Evolutionary conservation across 495 filamentous ascomycete genomes (phyloP).

Genomic region (Elaphomyces granulatus): DNA sequence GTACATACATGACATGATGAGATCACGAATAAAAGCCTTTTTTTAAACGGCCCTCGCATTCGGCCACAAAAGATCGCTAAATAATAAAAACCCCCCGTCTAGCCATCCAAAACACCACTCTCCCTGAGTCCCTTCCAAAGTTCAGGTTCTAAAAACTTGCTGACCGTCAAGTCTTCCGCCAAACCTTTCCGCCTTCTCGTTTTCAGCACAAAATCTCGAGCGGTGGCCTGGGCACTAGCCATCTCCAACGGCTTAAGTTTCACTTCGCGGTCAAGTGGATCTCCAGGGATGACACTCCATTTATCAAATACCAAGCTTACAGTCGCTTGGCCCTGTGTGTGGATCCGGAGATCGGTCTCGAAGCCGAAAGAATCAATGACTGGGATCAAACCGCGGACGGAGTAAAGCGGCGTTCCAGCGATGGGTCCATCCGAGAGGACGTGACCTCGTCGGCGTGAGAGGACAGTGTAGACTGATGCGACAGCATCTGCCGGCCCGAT

Average conservation of each 20-base stretch:
- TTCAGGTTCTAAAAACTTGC: conserved; percentile 91
- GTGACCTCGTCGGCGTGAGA: conserved; percentile 78
- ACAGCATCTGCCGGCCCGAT: conserved; percentile 86
- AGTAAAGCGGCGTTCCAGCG: conserved; percentile 89
- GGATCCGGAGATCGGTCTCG: conserved; percentile 90
- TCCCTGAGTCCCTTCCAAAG: conserved; percentile 79
- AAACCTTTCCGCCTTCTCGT: conserved; percentile 85
- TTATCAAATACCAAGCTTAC: conserved; percentile 89
- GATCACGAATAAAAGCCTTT: too few species aligned
- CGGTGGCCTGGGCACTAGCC: conserved; percentile 71
- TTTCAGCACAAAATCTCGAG: conserved; percentile 92
- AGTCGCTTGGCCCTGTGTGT: conserved; percentile 84
- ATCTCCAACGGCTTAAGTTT: conserved; percentile 74
- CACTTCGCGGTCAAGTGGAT: conserved; percentile 79
- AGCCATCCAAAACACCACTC: conserved; percentile 71
- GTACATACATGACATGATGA: too few species aligned
- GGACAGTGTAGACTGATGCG: conserved; percentile 75
- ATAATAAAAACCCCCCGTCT: too few species aligned
- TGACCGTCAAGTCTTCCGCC: conserved; percentile 87
- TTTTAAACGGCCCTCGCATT: too few species aligned
- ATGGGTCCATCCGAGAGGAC: conserved; percentile 88
- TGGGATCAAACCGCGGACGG: conserved; percentile 76
- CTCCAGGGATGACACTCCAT: conserved; percentile 89
- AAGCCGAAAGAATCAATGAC: conserved; percentile 97
- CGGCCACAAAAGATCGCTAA: too few species aligned